Conservation (phyloP, 2,329 filamentous ascomycete genomes). For the Fusarium sp. region DNA sequence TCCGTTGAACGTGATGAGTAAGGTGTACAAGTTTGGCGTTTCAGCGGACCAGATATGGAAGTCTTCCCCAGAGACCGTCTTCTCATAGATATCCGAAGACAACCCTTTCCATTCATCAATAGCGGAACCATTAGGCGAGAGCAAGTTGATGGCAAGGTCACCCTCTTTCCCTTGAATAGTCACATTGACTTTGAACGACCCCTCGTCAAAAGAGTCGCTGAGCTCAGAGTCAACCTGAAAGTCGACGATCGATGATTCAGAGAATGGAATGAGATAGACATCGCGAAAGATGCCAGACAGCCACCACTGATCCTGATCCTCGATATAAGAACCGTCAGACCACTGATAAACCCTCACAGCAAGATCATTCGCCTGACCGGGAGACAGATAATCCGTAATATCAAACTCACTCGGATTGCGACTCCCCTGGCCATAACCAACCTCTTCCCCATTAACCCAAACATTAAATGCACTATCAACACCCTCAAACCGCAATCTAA, state of each 20-base stretch:
- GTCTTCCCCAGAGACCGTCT: constrained; percentile 52
- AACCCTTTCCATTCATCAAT: constrained; percentile 40
- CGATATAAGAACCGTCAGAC: constrained; percentile 76
- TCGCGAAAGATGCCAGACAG: constrained; percentile 70
- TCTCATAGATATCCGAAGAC: constrained; percentile 48
- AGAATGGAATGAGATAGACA: constrained; percentile 70
- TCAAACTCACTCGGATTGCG: constrained; percentile 79
- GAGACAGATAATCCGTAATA: constrained; percentile 61
- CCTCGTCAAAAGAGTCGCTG: constrained; percentile 62
- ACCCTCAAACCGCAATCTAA: constrained; percentile 76
- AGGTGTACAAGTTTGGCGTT: constrained; percentile 67
- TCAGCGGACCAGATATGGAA: constrained; percentile 75
- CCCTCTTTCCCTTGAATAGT: constrained; percentile 55
- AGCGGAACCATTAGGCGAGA: constrained; percentile 45
- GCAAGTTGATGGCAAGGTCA: constrained; percentile 48
- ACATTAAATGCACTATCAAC: constrained; percentile 77
- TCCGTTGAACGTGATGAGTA: constrained; percentile 49
- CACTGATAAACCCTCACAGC: constrained; percentile 76
- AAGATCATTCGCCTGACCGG: constrained; percentile 60
- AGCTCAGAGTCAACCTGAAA: constrained; percentile 60
- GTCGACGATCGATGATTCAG: constrained; percentile 54
- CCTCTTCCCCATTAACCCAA: constrained; percentile 71
- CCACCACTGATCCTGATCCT: constrained; percentile 78
- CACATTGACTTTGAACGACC: constrained; percentile 58
- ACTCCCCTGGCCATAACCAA: constrained; percentile 77